Evolutionary conservation across 495 filamentous ascomycete species (phyloP), one percentile per base, ranked within the genome.

Genomic region (Chaetomidium leptoderma): DNA sequence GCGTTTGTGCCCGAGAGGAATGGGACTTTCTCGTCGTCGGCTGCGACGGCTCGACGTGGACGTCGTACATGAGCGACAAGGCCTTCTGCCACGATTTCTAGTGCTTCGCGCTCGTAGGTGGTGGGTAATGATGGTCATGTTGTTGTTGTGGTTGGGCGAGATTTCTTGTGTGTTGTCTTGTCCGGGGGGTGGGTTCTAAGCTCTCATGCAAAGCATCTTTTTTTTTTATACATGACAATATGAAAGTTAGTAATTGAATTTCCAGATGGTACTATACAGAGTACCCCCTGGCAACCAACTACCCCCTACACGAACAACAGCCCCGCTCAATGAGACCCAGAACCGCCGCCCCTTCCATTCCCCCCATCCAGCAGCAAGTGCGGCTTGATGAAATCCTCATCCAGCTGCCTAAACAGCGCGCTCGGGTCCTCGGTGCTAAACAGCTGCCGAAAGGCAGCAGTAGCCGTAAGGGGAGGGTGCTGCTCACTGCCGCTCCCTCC

Each of bases 371-470:
- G 80, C 55, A 98, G 71, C 53, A 98, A 76, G 63, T 83, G 90
- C 10, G 93, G 93, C 77, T 98, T 98, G 70, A 98, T 95, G 71
- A 89, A 97, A 29, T 89, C 90, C 70, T 98, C 93, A 70, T 98
- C 93, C 52, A 98, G 73, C 71, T 96, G 92, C 56, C 85, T 85
- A 71, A 98, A 96, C 82, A 93, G 86, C 14, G 86, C 89, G 19
- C 88, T 88, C 48, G 96, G 92, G 69, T 98, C 95, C 37, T 96
- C 92, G 0, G 84, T 77, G 13, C 87, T 84, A 17, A 77, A 74
- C 19, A 79, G 55, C 40, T 89, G 86, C 16, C 83, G 84, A 57
- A 92, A 83, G 1, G 81, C 78, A 49, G 88, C 85, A 30, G 84
- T 83, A 11, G 93, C 79, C 3, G 90, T 88, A 24, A 87, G 81